phyloP scores from a whole-genome alignment of 306 rosid genomes.

The Echinosophora koreensis region DNA sequence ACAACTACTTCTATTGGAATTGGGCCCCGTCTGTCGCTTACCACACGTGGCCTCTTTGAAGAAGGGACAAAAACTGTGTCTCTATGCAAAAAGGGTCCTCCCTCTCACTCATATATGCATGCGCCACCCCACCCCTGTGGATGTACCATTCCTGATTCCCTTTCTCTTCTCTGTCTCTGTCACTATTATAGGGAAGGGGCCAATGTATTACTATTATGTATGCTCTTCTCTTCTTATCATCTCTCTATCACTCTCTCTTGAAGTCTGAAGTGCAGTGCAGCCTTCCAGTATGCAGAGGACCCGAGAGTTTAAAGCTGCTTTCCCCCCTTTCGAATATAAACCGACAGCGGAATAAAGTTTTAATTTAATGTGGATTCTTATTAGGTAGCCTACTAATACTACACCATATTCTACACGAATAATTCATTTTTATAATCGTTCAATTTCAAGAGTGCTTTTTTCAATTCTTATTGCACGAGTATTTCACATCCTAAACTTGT shows the following conservation, averaged over 20 bases:
- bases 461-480: no score
- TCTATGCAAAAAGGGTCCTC: slow-evolving; percentile 7
- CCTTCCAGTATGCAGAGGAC: not conserved
- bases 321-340: not conserved
- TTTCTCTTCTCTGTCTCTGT: not conserved
- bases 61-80: slow-evolving; percentile 21
- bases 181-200: not conserved
- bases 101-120: not conserved
- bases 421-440: no score
- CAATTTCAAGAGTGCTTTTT: no score
- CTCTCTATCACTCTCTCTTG: not conserved
- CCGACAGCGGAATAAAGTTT: not conserved
- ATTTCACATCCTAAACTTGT: not conserved
- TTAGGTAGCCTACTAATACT: not conserved
- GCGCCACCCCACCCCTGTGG: not conserved
- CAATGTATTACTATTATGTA: not conserved
- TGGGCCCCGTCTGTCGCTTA: slow-evolving; percentile 38
- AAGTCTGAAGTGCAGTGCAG: not conserved
- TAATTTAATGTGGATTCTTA: not conserved
- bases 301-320: not conserved
- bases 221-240: not conserved
- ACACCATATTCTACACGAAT: no score
- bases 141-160: not conserved
- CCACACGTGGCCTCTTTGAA: slow-evolving; percentile 50
- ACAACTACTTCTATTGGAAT: slow-evolving; percentile 33